Base-by-base conservation (phyloP, 805 yeast genomes). In the Ascoidea tarda region DNA sequence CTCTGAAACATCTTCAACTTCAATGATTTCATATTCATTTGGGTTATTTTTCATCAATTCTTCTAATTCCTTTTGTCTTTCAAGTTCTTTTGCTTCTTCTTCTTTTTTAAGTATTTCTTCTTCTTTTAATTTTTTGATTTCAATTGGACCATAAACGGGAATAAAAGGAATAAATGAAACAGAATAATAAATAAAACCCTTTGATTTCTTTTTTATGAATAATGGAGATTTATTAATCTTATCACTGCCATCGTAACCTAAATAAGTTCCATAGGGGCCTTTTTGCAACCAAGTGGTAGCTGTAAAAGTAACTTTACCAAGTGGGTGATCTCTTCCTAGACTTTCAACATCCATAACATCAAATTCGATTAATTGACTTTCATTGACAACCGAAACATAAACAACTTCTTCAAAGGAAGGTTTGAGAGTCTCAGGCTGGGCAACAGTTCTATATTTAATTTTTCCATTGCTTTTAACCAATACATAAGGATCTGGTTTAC, bases 401-500 rank as follows among this genome's bases (percentile, higher is more conserved):
- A 71, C 68, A 5, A 77, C 81, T 51, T 75, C 74, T 60, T 83
- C 74, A 66, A 75, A 86, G n/a, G 61, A 59, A 2, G 91, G 90
- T 54, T 77, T 69, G 42, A 72, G 62, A 1, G 79, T 72, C 50
- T 77, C 73, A 10, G 79, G 76, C 58, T 75, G 75, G 52, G 76
- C 76, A 1, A 68, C 62, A 2, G 93, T 80, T 56, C 70, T 73
- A 52, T 74, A 83, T 55, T 72, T 73, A 46, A 77, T 61, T 62
- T 76, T 77, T 58, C 84, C 84, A 60, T 81, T 79, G 54, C 78
- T 65, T 45, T 77, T 60, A 6, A 84, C 72, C 54, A 77, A 73
- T 46, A 82, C 79, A 59, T 84, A 85, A 5, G 95, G 93, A 65
- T 86, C 90, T 59, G 84, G 80, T 53, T 75, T 78, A 53, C 93